Base-by-base conservation (phyloP, 2,329 filamentous ascomycete genomes). In the Nemania serpens region DNA sequence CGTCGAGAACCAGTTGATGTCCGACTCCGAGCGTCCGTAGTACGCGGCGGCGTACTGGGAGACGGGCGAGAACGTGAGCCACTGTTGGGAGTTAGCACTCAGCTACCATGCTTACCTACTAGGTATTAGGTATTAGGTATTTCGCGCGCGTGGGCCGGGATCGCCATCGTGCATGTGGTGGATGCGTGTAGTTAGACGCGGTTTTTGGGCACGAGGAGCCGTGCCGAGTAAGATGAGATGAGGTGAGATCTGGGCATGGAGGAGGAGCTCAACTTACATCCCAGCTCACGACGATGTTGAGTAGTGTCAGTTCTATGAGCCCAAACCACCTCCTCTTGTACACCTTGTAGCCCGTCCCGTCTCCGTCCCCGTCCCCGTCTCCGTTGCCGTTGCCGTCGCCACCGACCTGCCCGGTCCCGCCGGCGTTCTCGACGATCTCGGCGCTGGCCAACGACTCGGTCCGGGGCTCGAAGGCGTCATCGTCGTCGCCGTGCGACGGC, bases 201-300 rank as follows among this genome's bases (percentile, higher is more conserved):
- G 7, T 29, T 29, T 7, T 29, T 29, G 3, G 25, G 25, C 25
- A 29, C 25, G 25, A 7, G 25, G 25, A 29, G 25, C 25, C 25
- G 7, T 29, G 25, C 3, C 7, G 25, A 29, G 25, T 7, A 3
- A 29, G 25, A 29, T 7, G 25, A 29, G 25, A 20, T 20, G 39
- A 42, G 12, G 34, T 15, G 11, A 41, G 18, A 1, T 12, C 12
- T 15, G 7, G 25, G 25, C 25, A 29, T 4, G 7, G 7, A 17
- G 13, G 17, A 22, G 20, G 13, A 20, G n/a, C 17, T 18, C 25
- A 43, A 88, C 91, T 82, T 83, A 95, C 91, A 84, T 96, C 92
- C 94, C 94, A 98, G 71, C 91, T 96, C 43, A 97, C 89, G 62
- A 98, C 86, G 58, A 97, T 89, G 74, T 98, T 99, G 77, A 98